Evolutionary conservation across 2,329 filamentous ascomycete species (phyloP).

Genomic region (Stachybotrys elegans): DNA sequence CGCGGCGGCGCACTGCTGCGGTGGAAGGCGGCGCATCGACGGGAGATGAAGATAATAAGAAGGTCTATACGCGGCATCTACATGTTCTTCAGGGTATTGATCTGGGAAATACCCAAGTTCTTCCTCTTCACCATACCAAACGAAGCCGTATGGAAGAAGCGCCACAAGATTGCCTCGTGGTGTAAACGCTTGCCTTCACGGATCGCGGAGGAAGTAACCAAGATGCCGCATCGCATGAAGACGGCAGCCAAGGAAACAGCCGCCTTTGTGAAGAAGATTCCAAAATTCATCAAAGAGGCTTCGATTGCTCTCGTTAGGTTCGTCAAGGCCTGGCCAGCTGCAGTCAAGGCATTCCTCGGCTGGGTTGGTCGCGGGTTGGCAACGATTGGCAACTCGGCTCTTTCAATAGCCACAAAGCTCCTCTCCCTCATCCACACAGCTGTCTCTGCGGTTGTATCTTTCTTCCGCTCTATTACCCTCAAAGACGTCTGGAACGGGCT

Average conservation of each 20-base stretch:
- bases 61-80: constrained; percentile 16
- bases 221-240: constrained; percentile 20
- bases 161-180: constrained; percentile 22
- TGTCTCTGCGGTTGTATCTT: constrained; percentile 24
- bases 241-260: constrained; percentile 11
- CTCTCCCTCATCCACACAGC: constrained; percentile 31
- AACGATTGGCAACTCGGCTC: constrained; percentile 17
- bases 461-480: constrained; percentile 30
- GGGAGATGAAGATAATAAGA: constrained; percentile 20
- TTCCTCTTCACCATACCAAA: constrained; percentile 22
- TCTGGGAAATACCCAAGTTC: constrained; percentile 25
- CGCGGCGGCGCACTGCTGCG: constrained; percentile 32
- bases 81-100: constrained; percentile 17
- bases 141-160: constrained; percentile 16
- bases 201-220: constrained; percentile 11
- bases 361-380: constrained; percentile 26
- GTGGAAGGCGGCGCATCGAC: constrained; percentile 26
- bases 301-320: constrained; percentile 9
- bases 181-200: constrained; percentile 13
- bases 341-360: constrained; percentile 14
- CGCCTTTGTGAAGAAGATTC: constrained; percentile 6
- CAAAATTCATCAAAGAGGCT: constrained; percentile 11
- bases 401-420: constrained; percentile 17
- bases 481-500: constrained; percentile 34
- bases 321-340: constrained; percentile 18